phyloP scores from a whole-genome alignment of 129 eudicot species.

The Solidago caesia region DNA sequence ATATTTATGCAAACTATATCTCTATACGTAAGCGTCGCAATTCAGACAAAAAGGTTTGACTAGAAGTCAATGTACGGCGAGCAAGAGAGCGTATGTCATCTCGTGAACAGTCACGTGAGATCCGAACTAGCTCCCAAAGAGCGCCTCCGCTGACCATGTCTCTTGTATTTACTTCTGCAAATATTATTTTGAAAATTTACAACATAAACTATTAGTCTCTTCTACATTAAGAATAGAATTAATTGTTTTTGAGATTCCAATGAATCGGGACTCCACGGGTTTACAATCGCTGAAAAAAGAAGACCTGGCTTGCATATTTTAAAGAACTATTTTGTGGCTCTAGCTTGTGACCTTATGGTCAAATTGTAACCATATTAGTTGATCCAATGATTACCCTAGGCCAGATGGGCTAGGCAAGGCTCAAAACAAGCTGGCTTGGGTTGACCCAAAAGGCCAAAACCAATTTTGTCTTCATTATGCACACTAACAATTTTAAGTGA shows the following conservation, averaged over 20 bases:
- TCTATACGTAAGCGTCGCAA: slow-evolving; percentile 64
- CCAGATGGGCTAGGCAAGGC: background rate
- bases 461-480: background rate
- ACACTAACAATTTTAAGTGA: background rate
- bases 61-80: slow-evolving; percentile 68
- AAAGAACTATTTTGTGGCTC: background rate
- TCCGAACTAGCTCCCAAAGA: slow-evolving; percentile 87
- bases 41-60: slow-evolving; percentile 67
- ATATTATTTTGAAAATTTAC: background rate
- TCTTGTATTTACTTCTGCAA: slow-evolving; percentile 68
- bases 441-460: background rate
- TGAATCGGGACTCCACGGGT: background rate
- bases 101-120: slow-evolving; percentile 85
- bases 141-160: slow-evolving; percentile 87
- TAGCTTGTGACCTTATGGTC: background rate
- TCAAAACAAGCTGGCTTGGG: background rate
- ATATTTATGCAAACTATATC: slow-evolving; percentile 28
- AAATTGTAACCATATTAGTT: background rate
- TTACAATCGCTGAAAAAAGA: background rate
- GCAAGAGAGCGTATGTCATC: slow-evolving; percentile 82
- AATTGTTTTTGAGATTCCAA: background rate
- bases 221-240: background rate
- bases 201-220: background rate
- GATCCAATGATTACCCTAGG: background rate
- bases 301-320: background rate